These are phyloP conservation scores for Colletotrichum shisoi DNA, from an alignment of 2,329 filamentous ascomycete species.

Conservation along the genomic window DNA sequence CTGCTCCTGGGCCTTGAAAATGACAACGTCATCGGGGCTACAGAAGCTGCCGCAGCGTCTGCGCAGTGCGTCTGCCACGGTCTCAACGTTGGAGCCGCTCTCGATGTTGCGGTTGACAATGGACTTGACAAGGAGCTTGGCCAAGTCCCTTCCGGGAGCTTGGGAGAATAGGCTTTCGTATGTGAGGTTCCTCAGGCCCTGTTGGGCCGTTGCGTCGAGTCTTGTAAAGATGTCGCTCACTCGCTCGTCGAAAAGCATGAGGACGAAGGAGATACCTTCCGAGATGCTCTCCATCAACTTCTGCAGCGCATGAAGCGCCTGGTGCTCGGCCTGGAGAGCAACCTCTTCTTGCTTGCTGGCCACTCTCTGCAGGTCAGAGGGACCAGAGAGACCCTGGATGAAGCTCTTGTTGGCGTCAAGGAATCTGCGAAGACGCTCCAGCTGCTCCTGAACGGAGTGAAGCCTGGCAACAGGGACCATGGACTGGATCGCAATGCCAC, in stretches of 20 bases:
- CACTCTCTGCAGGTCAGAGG: slow-evolving; percentile 80
- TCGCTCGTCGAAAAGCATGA: slow-evolving; percentile 92
- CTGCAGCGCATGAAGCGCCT: slow-evolving; percentile 85
- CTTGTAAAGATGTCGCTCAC: slow-evolving; percentile 85
- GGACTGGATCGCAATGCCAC: slow-evolving; percentile 70
- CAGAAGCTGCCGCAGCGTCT: slow-evolving; percentile 96
- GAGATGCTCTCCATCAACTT: slow-evolving; percentile 88
- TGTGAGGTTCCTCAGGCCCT: slow-evolving; percentile 77
- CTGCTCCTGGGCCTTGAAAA: slow-evolving; percentile 97
- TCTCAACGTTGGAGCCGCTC: slow-evolving; percentile 96
- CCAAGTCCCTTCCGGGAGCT: slow-evolving; percentile 81
- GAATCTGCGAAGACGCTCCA: slow-evolving; percentile 82
- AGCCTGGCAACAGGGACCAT: slow-evolving; percentile 74
- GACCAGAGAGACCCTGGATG: slow-evolving; percentile 92
- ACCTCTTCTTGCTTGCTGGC: slow-evolving; percentile 89
- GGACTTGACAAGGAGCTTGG: slow-evolving; percentile 93
- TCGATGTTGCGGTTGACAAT: slow-evolving; percentile 98
- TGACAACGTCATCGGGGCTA: slow-evolving; percentile 93
- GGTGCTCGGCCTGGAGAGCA: slow-evolving; percentile 90
- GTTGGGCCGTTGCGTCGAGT: slow-evolving; percentile 73
- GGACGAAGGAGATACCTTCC: slow-evolving; percentile 94
- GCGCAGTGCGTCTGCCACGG: slow-evolving; percentile 91
- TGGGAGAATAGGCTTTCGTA: slow-evolving; percentile 89
- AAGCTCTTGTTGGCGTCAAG: slow-evolving; percentile 86
- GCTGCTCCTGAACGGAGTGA: slow-evolving; percentile 77